Evolutionary conservation across 441 rosid genomes (phyloP).

Genomic region (Eutrema salsugineum): DNA sequence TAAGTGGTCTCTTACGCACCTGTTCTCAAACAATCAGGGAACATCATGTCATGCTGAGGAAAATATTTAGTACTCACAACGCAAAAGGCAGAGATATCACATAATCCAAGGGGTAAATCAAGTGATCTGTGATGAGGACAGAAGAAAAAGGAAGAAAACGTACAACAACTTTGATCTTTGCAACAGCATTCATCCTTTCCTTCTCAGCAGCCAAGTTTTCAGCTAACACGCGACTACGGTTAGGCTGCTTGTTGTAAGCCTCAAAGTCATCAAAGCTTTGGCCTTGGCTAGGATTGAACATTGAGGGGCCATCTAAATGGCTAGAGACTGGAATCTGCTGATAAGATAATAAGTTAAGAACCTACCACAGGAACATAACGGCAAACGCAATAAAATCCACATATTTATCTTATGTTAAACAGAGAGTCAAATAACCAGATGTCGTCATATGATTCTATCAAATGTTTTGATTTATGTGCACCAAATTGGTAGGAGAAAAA

Average conservation of each 20-base stretch:
- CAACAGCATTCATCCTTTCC: conserved; percentile 83
- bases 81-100: background rate
- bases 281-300: conserved; percentile 62
- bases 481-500: background rate
- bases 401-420: background rate
- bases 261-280: conserved; percentile 90
- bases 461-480: background rate
- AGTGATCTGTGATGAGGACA: background rate
- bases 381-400: conserved; percentile 7
- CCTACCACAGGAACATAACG: background rate
- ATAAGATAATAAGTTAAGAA: conserved; percentile 21
- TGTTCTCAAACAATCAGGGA: conserved; percentile 36
- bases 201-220: conserved; percentile 87
- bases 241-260: conserved; percentile 64
- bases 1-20: conserved; percentile 98
- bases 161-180: conserved; percentile 99
- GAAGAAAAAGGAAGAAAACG: conserved; percentile 25
- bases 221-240: conserved; percentile 58
- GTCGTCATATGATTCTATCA: background rate
- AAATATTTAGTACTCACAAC: background rate
- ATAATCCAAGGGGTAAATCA: background rate
- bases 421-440: conserved; percentile 1
- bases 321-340: conserved; percentile 63
- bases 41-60: background rate
- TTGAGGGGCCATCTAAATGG: conserved; percentile 56